Conservation (phyloP, 805 yeast species). For the Blastobotrys attinorum region DNA sequence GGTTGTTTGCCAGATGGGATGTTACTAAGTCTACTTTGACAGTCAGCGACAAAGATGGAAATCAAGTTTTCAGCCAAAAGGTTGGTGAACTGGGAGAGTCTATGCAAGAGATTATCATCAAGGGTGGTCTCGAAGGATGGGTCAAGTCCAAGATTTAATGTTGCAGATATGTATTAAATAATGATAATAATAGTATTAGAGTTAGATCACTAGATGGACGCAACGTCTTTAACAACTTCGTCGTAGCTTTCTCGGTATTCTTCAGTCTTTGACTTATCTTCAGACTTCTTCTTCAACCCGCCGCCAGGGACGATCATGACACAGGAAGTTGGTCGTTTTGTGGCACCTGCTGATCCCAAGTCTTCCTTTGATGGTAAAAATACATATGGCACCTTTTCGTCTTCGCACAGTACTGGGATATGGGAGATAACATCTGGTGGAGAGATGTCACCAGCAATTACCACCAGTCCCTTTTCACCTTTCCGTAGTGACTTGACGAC, state of each 20-base stretch:
- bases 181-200: too few species aligned
- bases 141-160: conserved; percentile 46
- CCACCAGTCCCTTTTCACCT: conserved; percentile 94
- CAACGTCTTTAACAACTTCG: conserved; percentile 89
- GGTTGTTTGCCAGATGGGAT: conserved; percentile 89
- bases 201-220: conserved; percentile 8
- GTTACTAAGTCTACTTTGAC: conserved; percentile 76
- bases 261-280: conserved; percentile 57
- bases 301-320: conserved; percentile 97
- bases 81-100: conserved; percentile 95
- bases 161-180: neutral
- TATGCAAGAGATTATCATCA: conserved; percentile 91
- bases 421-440: conserved; percentile 97
- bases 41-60: conserved; percentile 56
- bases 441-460: conserved; percentile 96
- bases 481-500: conserved; percentile 96
- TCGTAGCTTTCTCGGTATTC: conserved; percentile 91
- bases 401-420: conserved; percentile 96
- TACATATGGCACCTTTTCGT: conserved; percentile 78
- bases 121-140: conserved; percentile 99
- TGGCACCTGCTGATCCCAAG: conserved; percentile 97
- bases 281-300: conserved; percentile 63
- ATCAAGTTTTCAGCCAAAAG: conserved; percentile 63
- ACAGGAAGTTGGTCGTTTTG: conserved; percentile 97
- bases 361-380: conserved; percentile 98